Conservation (phyloP, 1,284 basidiomycete genomes). For the Rhodotorula sp. region DNA sequence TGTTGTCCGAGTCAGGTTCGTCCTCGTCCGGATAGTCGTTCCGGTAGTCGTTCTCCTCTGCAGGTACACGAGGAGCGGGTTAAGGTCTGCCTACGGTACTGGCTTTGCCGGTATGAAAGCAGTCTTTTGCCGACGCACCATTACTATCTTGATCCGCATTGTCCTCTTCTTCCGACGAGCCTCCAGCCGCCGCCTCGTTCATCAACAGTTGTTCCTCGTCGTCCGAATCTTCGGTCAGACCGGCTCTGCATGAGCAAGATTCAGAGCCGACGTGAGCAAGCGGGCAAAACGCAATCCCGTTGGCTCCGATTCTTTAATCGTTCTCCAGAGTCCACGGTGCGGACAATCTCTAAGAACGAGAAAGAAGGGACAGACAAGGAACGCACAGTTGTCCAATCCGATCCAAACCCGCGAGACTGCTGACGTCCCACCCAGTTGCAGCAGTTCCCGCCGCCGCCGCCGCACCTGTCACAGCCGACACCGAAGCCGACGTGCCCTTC, state of each 20-base stretch:
- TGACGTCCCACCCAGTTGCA: constrained; percentile 2
- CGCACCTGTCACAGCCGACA: too few species aligned
- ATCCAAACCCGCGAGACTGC: constrained; percentile 30
- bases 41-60: constrained; percentile 45
- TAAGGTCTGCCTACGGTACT: background rate
- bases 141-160: constrained; percentile 43
- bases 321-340: background rate
- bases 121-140: constrained; percentile 17
- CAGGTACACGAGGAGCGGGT: too few species aligned
- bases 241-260: constrained; percentile 17
- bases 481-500: background rate
- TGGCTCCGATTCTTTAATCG: too few species aligned
- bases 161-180: constrained; percentile 33
- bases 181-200: constrained; percentile 2
- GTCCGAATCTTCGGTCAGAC: constrained; percentile 11
- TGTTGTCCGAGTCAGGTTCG: constrained; percentile 2
- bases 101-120: background rate
- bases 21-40: constrained; percentile 44
- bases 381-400: constrained; percentile 42
- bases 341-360: background rate
- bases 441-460: background rate
- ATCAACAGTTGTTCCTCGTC: constrained; percentile 5
- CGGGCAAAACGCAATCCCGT: too few species aligned
- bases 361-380: background rate
- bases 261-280: background rate